Evolutionary conservation across 2,329 filamentous ascomycete species (phyloP).

Genomic region (Clarireedia paspali): DNA sequence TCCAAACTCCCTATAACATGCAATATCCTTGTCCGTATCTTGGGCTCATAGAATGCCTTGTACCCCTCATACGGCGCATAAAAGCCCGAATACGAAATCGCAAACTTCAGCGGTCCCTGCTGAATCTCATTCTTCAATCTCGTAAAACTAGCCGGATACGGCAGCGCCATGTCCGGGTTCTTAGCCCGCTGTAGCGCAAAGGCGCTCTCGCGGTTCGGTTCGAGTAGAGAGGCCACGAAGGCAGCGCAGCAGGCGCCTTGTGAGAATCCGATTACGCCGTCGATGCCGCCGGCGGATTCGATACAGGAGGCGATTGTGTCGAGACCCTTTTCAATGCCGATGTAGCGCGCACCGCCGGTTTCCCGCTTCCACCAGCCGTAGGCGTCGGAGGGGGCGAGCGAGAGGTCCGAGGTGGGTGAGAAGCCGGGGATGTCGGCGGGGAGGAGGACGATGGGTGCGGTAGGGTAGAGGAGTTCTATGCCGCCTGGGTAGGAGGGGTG

Average conservation of each 20-base stretch:
- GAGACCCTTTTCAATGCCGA: constrained; percentile 63
- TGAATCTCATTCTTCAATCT: constrained; percentile 34
- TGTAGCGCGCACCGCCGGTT: constrained; percentile 57
- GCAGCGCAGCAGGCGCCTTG: constrained; percentile 69
- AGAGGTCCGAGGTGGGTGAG: constrained; percentile 32
- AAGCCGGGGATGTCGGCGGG: constrained; percentile 65
- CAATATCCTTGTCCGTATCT: constrained; percentile 67
- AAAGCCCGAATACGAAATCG: constrained; percentile 72
- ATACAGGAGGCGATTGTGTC: constrained; percentile 53
- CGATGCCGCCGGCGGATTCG: constrained; percentile 56
- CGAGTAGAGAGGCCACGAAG: constrained; percentile 66
- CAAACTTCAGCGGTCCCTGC: constrained; percentile 55
- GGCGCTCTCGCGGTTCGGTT: constrained; percentile 40
- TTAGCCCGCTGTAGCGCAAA: constrained; percentile 34
- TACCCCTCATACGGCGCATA: constrained; percentile 54
- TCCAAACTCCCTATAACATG: constrained; percentile 81
- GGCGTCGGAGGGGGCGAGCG: constrained; percentile 39
- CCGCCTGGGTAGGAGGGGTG: constrained; percentile 34
- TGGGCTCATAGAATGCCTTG: constrained; percentile 64
- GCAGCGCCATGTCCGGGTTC: constrained; percentile 33
- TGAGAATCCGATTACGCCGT: constrained; percentile 75
- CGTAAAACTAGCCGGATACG: constrained; percentile 43
- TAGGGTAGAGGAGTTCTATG: constrained; percentile 59
- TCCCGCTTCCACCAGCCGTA: constrained; percentile 80
- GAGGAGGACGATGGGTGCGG: constrained; percentile 55